Conservation (phyloP, 2,329 filamentous ascomycete species). For the Huntiella abstrusa region DNA sequence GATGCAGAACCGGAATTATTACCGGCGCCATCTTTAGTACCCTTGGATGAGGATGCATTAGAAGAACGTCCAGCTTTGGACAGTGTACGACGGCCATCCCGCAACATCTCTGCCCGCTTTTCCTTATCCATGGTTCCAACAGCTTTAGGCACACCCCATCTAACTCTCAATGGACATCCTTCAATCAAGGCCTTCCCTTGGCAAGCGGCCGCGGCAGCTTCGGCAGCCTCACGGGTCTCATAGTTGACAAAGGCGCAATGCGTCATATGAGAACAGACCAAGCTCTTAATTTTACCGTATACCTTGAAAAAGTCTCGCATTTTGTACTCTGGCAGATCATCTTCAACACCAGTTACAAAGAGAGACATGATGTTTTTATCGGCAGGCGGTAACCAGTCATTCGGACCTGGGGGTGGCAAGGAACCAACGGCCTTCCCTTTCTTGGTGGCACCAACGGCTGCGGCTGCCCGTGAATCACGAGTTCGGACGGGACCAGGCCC, state of each 20-base stretch:
- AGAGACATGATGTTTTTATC: conserved; percentile 81
- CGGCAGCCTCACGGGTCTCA: conserved; percentile 63
- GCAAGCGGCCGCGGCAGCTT: conserved; percentile 66
- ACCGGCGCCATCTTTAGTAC: not conserved
- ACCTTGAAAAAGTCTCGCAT: conserved; percentile 77
- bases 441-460: conserved; percentile 26
- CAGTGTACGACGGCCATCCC: conserved; percentile 35
- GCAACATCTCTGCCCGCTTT: conserved; percentile 60
- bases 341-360: conserved; percentile 88
- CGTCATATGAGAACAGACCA: conserved; percentile 91
- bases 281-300: conserved; percentile 75
- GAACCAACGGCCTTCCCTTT: conserved; percentile 24
- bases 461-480: conserved; percentile 38
- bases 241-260: conserved; percentile 97
- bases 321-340: conserved; percentile 84
- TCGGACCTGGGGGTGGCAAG: conserved; percentile 38
- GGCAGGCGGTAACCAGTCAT: conserved; percentile 69
- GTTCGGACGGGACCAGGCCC: conserved; percentile 65
- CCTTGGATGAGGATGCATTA: not conserved
- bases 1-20: not conserved
- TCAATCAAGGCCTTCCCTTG: conserved; percentile 79
- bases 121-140: conserved; percentile 84
- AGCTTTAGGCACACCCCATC: conserved; percentile 85
- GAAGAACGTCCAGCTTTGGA: not conserved
- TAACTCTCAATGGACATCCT: conserved; percentile 73